phyloP scores from a whole-genome alignment of 2,329 filamentous ascomycete species.

The Aspergillus sp. region DNA sequence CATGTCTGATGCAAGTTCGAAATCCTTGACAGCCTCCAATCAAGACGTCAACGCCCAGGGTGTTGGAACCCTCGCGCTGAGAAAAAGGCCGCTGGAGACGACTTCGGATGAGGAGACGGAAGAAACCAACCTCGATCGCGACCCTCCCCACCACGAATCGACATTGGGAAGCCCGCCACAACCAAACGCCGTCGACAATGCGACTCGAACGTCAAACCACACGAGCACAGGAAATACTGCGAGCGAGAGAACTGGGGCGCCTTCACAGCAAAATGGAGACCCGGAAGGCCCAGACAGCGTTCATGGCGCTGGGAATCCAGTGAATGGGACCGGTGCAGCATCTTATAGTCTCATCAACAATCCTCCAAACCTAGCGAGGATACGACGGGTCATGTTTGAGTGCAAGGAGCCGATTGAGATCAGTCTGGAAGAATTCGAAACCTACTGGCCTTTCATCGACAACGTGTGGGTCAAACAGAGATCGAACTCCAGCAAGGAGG shows the following conservation, averaged over 20 bases:
- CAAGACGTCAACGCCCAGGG: slow-evolving; percentile 11
- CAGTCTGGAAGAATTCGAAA: slow-evolving; percentile 45
- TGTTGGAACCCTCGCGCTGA: slow-evolving; percentile 9
- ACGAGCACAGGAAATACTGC: too few relatives aligned
- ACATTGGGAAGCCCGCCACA: neutral
- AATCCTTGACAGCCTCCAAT: slow-evolving; percentile 13
- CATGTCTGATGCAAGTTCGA: slow-evolving; percentile 21
- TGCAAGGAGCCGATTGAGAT: slow-evolving; percentile 48
- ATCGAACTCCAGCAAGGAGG: slow-evolving; percentile 41
- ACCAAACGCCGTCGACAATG: neutral
- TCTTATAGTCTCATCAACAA: slow-evolving; percentile 38
- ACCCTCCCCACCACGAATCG: neutral
- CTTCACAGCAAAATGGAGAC: neutral
- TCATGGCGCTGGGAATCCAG: neutral
- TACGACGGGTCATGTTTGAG: slow-evolving; percentile 46
- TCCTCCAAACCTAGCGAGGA: slow-evolving; percentile 43
- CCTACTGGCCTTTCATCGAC: slow-evolving; percentile 50
- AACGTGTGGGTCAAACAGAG: slow-evolving; percentile 52
- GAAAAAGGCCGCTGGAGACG: slow-evolving; percentile 7
- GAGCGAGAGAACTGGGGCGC: neutral
- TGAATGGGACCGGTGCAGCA: slow-evolving; percentile 6
- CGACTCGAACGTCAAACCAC: too few relatives aligned
- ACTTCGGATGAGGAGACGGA: slow-evolving; percentile 8
- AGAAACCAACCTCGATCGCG: slow-evolving; percentile 8
- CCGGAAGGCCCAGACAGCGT: neutral